A percentile compares a stretch with the other conserved stretches of the same genome.
phyloP scores from a whole-genome alignment of 306 rosid species.

The Trifolium subterraneum region DNA sequence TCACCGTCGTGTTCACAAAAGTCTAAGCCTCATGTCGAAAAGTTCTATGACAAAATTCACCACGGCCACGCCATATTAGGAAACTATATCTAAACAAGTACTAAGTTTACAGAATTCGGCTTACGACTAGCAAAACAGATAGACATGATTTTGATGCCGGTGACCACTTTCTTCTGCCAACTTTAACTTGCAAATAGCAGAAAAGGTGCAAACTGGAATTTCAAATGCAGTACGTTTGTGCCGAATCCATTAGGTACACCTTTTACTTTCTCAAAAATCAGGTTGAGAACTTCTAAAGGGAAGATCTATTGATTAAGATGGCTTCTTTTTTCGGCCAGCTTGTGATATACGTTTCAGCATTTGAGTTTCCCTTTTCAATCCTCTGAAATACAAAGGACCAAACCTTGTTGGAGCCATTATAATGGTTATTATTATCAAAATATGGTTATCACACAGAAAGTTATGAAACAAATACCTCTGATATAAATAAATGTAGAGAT shows the following conservation, averaged over 20 bases:
- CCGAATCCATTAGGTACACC: slow-evolving; percentile 19
- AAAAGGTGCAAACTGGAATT: slow-evolving; percentile 30
- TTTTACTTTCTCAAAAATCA: slow-evolving; percentile 26
- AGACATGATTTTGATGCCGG: slow-evolving; percentile 6
- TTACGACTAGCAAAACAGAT: slow-evolving; percentile 14
- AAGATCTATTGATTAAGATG: slow-evolving; percentile 47
- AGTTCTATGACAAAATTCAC: not conserved
- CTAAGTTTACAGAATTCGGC: slow-evolving; percentile 29
- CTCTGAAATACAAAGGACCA: slow-evolving; percentile 55
- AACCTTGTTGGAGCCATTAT: slow-evolving; percentile 14
- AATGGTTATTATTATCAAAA: slow-evolving; percentile 25
- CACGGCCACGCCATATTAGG: too few species aligned
- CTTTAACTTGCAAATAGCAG: slow-evolving; percentile 23
- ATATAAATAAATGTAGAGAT: slow-evolving; percentile 63
- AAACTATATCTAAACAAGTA: not conserved
- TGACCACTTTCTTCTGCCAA: slow-evolving; percentile 24
- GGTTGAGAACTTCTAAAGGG: slow-evolving; percentile 27
- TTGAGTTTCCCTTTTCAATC: slow-evolving; percentile 59
- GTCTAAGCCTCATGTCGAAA: not conserved
- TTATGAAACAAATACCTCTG: slow-evolving; percentile 57
- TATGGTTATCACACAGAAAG: slow-evolving; percentile 17
- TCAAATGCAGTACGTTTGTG: not conserved
- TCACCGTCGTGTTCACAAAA: not conserved
- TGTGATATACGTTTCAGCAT: slow-evolving; percentile 64
- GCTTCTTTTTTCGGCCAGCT: slow-evolving; percentile 67